These are phyloP conservation scores for Solanum lycopersicoides DNA, from an alignment of 257 asterid species.

Conservation along the genomic window DNA sequence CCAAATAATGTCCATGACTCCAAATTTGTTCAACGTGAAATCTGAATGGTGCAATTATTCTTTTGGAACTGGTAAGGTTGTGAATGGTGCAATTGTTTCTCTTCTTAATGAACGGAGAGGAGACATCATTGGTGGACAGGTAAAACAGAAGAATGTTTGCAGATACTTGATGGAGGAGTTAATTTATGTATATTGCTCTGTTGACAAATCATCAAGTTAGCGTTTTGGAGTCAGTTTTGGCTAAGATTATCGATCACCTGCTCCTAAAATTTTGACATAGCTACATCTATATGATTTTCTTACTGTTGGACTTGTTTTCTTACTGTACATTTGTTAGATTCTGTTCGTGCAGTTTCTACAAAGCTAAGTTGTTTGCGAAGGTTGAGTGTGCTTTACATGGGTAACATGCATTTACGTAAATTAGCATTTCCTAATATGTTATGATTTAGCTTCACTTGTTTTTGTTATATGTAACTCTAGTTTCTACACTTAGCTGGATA, in stretches of 20 bases:
- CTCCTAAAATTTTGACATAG: not conserved
- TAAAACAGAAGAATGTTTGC: not conserved
- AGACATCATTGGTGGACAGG: not conserved
- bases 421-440: not conserved
- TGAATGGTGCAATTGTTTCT: no score
- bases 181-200: not conserved
- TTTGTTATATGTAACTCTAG: not conserved
- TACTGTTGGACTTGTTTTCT: not conserved
- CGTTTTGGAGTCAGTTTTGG: not conserved
- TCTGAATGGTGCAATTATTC: not conserved
- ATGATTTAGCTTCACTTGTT: not conserved
- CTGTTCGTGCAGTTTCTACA: not conserved
- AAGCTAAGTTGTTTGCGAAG: not conserved
- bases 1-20: not conserved
- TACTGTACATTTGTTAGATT: no score
- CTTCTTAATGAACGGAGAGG: not conserved
- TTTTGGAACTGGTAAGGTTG: no score
- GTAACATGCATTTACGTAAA: not conserved
- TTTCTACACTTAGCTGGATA: not conserved
- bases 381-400: not conserved
- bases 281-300: not conserved
- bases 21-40: not conserved
- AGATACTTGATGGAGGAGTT: not conserved
- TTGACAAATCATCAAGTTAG: not conserved
- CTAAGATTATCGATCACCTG: not conserved